Base-by-base conservation (phyloP, 331 rosid species). In the Acacia pycnantha region DNA sequence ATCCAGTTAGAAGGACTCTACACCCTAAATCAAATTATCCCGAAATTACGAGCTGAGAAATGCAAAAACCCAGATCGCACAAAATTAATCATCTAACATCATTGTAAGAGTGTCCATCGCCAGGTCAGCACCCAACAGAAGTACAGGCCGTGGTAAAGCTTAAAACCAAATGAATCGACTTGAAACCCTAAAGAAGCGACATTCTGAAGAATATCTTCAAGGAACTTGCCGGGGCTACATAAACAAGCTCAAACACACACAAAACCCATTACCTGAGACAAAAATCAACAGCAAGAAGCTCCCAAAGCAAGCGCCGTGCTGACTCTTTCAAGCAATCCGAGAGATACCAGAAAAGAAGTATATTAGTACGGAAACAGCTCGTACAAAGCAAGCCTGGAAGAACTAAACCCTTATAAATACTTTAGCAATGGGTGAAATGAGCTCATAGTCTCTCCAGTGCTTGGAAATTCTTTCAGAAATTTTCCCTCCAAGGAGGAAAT, bases 401-500 rank as follows among this genome's bases (percentile, higher is more conserved):
- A 77, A 44, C 44, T 13, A 77, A 86, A 93, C 86, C 93, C 96
- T 91, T 92, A 62, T 62, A 81, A 81, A 43, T 84, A 84, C 74
- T 85, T 61, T 19, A 77, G 77, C 61, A n/a, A 81, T 77, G 29
- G 76, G 79, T 72, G 86, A 73, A 81, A 81, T 70, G 74, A 82
- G 87, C 43, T 83, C 27, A 44, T 75, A 64, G 40, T 69, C 24
- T 58, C 62, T 58, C 24, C 79, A 74, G 69, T 54, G 77, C 83
- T 91, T 54, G 87, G 90, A 83, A 62, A 61, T 24, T 26, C 8
- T 12, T 61, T 61, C 27, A 14, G 35, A 26, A 75, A 87, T 77
- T 91, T 92, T 93, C 97, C 98, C 98, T 95, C 99, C 98, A 93
- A 83, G 68, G 83, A 72, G 84, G 87, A 87, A 90, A 44, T 24